These are phyloP conservation scores for Insectozyma bohioensis DNA, from an alignment of 1,139 yeast species.

Conservation along the genomic window DNA sequence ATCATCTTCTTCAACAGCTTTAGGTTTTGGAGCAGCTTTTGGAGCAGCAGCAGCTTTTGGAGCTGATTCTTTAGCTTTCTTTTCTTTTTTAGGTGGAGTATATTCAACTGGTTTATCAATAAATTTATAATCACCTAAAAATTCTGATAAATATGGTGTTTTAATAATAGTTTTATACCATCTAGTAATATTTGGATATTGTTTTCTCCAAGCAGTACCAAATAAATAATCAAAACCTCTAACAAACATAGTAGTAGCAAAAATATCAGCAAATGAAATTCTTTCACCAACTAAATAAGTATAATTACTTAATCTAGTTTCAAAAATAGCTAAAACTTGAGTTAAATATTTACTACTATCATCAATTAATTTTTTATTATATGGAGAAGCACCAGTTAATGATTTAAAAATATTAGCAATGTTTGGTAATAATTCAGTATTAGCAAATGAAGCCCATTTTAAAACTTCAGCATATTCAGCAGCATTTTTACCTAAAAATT, in stretches of 20 bases:
- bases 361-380: slow-evolving; percentile 80
- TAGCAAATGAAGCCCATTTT: slow-evolving; percentile 80
- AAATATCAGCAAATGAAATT: slow-evolving; percentile 81
- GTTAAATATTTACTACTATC: slow-evolving; percentile 45
- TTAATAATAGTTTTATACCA: slow-evolving; percentile 78
- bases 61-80: slow-evolving; percentile 35
- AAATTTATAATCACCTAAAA: slow-evolving; percentile 49
- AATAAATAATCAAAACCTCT: slow-evolving; percentile 69
- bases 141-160: slow-evolving; percentile 51
- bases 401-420: slow-evolving; percentile 35
- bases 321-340: slow-evolving; percentile 46
- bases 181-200: slow-evolving; percentile 75
- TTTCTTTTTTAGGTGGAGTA: slow-evolving; percentile 81
- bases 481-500: slow-evolving; percentile 62
- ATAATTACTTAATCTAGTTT: slow-evolving; percentile 67
- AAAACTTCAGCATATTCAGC: slow-evolving; percentile 71
- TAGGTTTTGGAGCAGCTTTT: slow-evolving; percentile 37
- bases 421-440: slow-evolving; percentile 62
- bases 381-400: slow-evolving; percentile 42
- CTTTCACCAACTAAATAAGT: slow-evolving; percentile 94
- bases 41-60: slow-evolving; percentile 34
- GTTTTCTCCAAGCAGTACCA: slow-evolving; percentile 75
- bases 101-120: slow-evolving; percentile 66
- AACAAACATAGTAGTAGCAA: slow-evolving; percentile 56
- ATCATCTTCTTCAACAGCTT: slow-evolving; percentile 38